Conservation (phyloP, 345 rosid genomes). For the Turritis glabra region DNA sequence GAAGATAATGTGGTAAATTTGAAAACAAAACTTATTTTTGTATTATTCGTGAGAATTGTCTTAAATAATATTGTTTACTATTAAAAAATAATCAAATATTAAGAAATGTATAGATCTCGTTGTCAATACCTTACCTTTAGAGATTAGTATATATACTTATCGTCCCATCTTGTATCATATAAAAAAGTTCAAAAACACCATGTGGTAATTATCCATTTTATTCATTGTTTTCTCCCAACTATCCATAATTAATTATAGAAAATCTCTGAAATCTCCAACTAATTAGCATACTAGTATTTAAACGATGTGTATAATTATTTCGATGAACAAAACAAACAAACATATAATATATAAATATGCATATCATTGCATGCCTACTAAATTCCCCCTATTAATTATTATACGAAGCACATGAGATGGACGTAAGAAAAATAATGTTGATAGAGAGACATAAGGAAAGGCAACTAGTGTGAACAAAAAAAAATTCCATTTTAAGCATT, state of each 20-base stretch:
- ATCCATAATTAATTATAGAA: background rate
- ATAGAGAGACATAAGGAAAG: background rate
- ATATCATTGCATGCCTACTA: constrained; percentile 30
- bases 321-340: background rate
- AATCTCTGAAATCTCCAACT: background rate
- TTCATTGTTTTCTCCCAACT: background rate
- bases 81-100: too few species aligned
- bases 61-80: too few species aligned
- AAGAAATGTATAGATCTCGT: constrained; percentile 7
- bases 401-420: constrained; percentile 28
- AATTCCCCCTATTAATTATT: constrained; percentile 12
- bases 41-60: too few species aligned
- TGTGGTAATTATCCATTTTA: constrained; percentile 23
- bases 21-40: too few species aligned
- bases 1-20: too few species aligned
- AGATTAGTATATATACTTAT: constrained; percentile 41
- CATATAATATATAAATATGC: background rate
- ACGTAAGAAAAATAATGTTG: background rate
- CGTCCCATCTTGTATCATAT: constrained; percentile 26
- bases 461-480: constrained; percentile 29
- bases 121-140: constrained; percentile 23
- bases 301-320: constrained; percentile 3
- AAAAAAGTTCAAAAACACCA: constrained; percentile 11
- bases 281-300: background rate
- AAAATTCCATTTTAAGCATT: background rate